Evolutionary conservation across 805 yeast genomes (phyloP), one percentile per base, ranked within the genome.

Genomic region (Barnettozyma sp.): DNA sequence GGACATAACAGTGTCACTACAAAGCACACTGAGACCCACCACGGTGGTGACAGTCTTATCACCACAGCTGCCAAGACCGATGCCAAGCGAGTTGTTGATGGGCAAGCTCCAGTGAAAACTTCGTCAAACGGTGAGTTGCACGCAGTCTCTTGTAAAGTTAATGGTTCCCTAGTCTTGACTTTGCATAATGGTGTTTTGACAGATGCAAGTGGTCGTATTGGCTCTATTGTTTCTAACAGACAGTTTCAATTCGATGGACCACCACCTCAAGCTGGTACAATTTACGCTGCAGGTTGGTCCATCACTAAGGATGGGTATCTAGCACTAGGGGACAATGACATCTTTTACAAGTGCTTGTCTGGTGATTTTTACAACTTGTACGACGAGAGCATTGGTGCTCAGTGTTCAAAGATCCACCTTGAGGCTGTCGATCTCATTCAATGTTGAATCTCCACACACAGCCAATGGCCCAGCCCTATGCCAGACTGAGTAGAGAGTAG

Each of bases 341-440:
- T 69, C 35, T 81, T 81, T 68, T 81, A 72, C 71, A 79, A 78
- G 63, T 82, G 90, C 66, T 55, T 71, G 47, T 78, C 86, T 23
- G 90, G 90, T 49, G 66, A 66, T 54, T 82, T 82, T 71, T 80
- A 78, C 78, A 82, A 82, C 70, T 65, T 82, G 60, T 82, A 82
- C 60, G 84, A 79, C 57, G 63, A 75, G 58, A 56, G 65, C 47
- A 58, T 77, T 36, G 85, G 79, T 38, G 59, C 52, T 21, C 83
- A 78, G 52, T 80, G 88, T 68, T 56, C 63, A 34, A 68, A 78
- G 38, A 82, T 82, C 48, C 61, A 75, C 53, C 68, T 82, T 51
- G 63, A 64, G 42, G 66, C 76, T 46, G 73, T 78, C 43, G 75
- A 72, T 50, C 66, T 78, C 46, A 67, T 76, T 41, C 50, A 60